A percentile compares a stretch with the other conserved stretches of the same genome.
phyloP scores from a whole-genome alignment of 495 filamentous ascomycete genomes.

The Neurospora sp. region DNA sequence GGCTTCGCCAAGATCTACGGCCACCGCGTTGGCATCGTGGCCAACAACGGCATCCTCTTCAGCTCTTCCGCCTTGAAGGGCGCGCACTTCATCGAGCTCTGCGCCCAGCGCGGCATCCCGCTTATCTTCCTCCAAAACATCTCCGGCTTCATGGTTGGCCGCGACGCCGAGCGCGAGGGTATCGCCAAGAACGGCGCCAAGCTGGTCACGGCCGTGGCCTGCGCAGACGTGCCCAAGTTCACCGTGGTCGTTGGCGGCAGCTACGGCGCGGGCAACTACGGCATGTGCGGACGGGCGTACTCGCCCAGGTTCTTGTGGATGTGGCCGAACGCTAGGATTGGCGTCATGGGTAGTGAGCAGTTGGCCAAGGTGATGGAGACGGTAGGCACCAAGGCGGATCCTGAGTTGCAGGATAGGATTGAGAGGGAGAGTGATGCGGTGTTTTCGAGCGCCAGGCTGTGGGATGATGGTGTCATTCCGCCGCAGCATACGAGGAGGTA shows the following conservation, averaged over 20 bases:
- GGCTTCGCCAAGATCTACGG: slow-evolving; percentile 89
- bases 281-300: slow-evolving; percentile 87
- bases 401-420: slow-evolving; percentile 71
- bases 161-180: slow-evolving; percentile 83
- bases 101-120: slow-evolving; percentile 79
- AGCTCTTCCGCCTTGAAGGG: slow-evolving; percentile 84
- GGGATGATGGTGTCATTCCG: slow-evolving; percentile 92
- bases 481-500: slow-evolving; percentile 79
- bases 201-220: slow-evolving; percentile 85
- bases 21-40: slow-evolving; percentile 84
- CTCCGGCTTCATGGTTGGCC: slow-evolving; percentile 94
- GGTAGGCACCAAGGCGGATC: slow-evolving; percentile 76
- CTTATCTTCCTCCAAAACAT: slow-evolving; percentile 96
- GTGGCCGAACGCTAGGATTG: slow-evolving; percentile 94
- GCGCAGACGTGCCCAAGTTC: slow-evolving; percentile 93
- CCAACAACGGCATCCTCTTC: slow-evolving; percentile 98
- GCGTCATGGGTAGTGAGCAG: slow-evolving; percentile 95
- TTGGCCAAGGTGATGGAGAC: slow-evolving; percentile 88
- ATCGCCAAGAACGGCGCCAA: slow-evolving; percentile 99
- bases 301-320: slow-evolving; percentile 85
- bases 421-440: slow-evolving; percentile 84
- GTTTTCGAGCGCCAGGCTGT: slow-evolving; percentile 80
- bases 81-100: slow-evolving; percentile 97
- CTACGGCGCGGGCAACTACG: slow-evolving; percentile 68
- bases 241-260: slow-evolving; percentile 88